These are phyloP conservation scores for Aspergillus versicolor DNA, from an alignment of 2,329 filamentous ascomycete genomes.

Conservation along the genomic window DNA sequence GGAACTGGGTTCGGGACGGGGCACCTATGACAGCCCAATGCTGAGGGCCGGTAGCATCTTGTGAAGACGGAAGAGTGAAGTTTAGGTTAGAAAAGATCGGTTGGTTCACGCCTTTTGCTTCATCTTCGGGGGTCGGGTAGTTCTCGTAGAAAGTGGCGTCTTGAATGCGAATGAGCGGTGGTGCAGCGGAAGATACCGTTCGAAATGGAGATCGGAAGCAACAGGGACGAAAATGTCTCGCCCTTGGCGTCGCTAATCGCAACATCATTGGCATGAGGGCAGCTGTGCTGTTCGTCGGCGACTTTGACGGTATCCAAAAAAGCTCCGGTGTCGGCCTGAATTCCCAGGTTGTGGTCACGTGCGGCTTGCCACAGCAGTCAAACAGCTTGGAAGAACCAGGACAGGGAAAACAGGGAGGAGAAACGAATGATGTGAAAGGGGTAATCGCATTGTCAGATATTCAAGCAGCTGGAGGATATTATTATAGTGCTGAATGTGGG, in stretches of 20 bases:
- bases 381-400: not conserved
- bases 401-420: too few species aligned
- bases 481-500: not conserved
- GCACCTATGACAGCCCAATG: slow-evolving; percentile 85
- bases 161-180: slow-evolving; percentile 67
- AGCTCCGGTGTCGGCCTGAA: slow-evolving; percentile 7
- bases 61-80: slow-evolving; percentile 64
- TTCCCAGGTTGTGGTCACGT: slow-evolving; percentile 6
- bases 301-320: not conserved
- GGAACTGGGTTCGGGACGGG: slow-evolving; percentile 76
- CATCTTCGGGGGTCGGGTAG: slow-evolving; percentile 57
- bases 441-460: not conserved
- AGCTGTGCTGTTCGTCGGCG: not conserved
- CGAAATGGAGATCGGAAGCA: slow-evolving; percentile 14
- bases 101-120: slow-evolving; percentile 58
- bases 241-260: slow-evolving; percentile 6
- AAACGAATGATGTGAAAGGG: too few species aligned
- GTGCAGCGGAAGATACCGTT: slow-evolving; percentile 18
- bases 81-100: slow-evolving; percentile 70
- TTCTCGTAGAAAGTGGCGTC: slow-evolving; percentile 82
- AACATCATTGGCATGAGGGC: slow-evolving; percentile 1
- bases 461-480: not conserved
- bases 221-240: slow-evolving; percentile 12
- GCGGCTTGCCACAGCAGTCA: not conserved
- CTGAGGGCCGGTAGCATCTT: slow-evolving; percentile 40